Evolutionary conservation across 2,329 filamentous ascomycete genomes (phyloP).

Genomic region (Tolypocladium nubicola): DNA sequence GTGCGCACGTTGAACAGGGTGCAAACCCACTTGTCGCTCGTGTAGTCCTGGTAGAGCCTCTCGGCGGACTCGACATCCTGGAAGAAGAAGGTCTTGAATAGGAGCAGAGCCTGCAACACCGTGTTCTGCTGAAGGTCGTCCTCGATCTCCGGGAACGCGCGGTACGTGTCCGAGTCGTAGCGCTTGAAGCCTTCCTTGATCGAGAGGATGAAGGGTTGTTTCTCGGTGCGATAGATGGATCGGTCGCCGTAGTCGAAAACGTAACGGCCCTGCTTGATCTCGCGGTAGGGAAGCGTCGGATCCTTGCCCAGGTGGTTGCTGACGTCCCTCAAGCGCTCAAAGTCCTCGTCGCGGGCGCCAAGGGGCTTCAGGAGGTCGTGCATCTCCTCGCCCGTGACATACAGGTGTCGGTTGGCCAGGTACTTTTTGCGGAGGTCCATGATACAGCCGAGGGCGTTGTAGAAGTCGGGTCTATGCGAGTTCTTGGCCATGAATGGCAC

Average conservation of each 20-base stretch:
- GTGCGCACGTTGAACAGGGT: slow-evolving; percentile 18
- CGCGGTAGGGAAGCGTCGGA: slow-evolving; percentile 15
- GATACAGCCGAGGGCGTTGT: too few species aligned
- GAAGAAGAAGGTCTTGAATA: slow-evolving; percentile 17
- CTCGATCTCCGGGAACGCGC: slow-evolving; percentile 15
- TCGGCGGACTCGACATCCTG: slow-evolving; percentile 10
- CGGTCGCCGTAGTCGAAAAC: slow-evolving; percentile 12
- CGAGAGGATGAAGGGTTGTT: slow-evolving; percentile 15
- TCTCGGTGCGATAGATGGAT: slow-evolving; percentile 14
- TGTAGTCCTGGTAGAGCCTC: slow-evolving; percentile 15
- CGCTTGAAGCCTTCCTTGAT: slow-evolving; percentile 17
- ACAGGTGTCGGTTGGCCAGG: slow-evolving; percentile 11
- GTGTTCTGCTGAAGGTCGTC: slow-evolving; percentile 18
- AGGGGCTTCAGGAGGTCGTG: slow-evolving; percentile 10
- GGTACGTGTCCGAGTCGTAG: slow-evolving; percentile 15
- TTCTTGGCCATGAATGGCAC: too few species aligned
- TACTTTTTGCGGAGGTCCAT: slow-evolving; percentile 9
- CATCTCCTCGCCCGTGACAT: slow-evolving; percentile 13
- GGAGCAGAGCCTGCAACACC: slow-evolving; percentile 16
- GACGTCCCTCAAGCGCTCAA: slow-evolving; percentile 9
- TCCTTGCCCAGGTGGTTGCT: slow-evolving; percentile 13
- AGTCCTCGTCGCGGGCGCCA: slow-evolving; percentile 13
- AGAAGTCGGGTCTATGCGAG: too few species aligned
- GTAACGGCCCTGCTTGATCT: slow-evolving; percentile 12
- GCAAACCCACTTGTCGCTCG: slow-evolving; percentile 13